phyloP scores from a whole-genome alignment of 169 alveolate genomes.

The Pseudocohnilembus persalinus region DNA sequence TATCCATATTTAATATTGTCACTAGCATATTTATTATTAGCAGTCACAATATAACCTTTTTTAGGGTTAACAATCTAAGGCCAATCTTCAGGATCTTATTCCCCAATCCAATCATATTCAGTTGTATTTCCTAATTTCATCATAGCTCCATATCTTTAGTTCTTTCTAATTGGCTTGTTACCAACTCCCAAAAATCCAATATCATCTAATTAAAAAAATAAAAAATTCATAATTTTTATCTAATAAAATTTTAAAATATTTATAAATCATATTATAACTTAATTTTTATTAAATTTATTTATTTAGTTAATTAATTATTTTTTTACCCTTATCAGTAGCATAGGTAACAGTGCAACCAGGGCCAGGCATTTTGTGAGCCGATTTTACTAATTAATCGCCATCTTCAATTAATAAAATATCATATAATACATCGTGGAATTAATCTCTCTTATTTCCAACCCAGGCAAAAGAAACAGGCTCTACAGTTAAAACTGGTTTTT shows the following conservation, averaged over 20 bases:
- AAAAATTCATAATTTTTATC: too few relatives aligned
- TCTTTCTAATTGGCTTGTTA: conserved; percentile 48
- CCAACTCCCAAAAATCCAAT: conserved; percentile 70
- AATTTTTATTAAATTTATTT: too few relatives aligned
- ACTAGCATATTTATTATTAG: conserved; percentile 71
- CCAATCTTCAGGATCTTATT: conserved; percentile 45
- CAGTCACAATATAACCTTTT: conserved; percentile 80
- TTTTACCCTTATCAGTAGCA: background rate
- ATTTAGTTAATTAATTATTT: too few relatives aligned
- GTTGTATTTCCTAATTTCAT: conserved; percentile 59
- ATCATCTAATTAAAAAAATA: conserved; percentile 38
- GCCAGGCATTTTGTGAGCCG: background rate
- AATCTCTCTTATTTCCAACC: background rate
- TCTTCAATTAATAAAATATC: background rate
- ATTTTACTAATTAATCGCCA: too few relatives aligned
- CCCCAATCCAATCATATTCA: conserved; percentile 63
- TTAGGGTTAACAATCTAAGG: conserved; percentile 67
- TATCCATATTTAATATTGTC: conserved; percentile 56
- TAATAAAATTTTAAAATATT: too few relatives aligned
- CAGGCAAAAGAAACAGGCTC: background rate
- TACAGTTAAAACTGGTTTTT: background rate
- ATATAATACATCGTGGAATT: background rate
- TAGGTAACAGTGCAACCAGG: background rate
- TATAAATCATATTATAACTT: background rate
- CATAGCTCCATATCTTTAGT: conserved; percentile 43